Evolutionary conservation across 805 yeast genomes (phyloP).

Genomic region (Kazachstania kunashirensis): DNA sequence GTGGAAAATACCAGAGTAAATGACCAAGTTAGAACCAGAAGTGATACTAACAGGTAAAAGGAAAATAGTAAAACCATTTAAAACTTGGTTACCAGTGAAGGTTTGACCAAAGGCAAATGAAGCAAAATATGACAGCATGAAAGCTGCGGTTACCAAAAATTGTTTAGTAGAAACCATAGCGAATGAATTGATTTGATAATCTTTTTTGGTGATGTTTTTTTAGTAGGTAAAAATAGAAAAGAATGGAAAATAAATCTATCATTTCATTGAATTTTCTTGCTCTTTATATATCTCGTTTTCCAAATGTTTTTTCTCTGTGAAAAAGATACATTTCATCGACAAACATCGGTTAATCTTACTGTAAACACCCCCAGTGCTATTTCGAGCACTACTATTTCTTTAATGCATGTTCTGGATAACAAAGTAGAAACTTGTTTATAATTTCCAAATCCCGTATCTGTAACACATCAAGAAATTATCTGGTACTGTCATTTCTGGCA

Average conservation of each 20-base stretch:
- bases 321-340: no score
- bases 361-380: neutral
- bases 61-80: conserved; percentile 3
- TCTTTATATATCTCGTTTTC: neutral
- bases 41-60: conserved; percentile 1
- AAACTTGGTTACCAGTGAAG: conserved; percentile 2
- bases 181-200: conserved; percentile 2
- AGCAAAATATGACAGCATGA: conserved; percentile 3
- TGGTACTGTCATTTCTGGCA: no score
- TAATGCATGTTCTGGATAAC: no score
- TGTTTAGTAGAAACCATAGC: conserved; percentile 5
- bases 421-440: no score
- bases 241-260: neutral
- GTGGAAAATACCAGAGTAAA: conserved; percentile 3
- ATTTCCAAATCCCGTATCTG: no score
- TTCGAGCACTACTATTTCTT: no score
- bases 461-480: no score
- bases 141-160: conserved; percentile 5
- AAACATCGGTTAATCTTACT: neutral
- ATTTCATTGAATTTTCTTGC: neutral
- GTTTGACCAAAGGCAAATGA: conserved; percentile 3
- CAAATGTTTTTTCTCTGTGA: neutral
- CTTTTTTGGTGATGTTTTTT: conserved; percentile 1
- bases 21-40: conserved; percentile 1
- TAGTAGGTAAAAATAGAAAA: neutral